phyloP scores from a whole-genome alignment of 306 rosid genomes.

The Malus sieversii region DNA sequence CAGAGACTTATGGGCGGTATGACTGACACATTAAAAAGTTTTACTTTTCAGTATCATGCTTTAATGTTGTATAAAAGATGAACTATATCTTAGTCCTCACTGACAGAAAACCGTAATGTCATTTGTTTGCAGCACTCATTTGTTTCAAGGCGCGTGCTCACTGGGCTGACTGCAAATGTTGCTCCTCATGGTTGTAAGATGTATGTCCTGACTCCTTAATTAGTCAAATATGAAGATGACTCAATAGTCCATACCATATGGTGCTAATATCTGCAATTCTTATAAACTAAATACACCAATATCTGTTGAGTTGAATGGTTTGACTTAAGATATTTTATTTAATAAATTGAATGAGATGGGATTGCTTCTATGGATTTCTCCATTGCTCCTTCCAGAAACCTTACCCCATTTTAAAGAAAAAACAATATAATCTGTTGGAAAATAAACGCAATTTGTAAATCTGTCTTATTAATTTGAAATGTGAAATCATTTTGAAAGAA shows the following conservation, averaged over 20 bases:
- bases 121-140: slow-evolving; percentile 16
- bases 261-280: no score
- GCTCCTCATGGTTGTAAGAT: slow-evolving; percentile 20
- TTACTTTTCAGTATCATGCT: background rate
- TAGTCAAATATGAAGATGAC: background rate
- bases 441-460: background rate
- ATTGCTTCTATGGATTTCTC: background rate
- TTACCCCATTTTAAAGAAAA: no score
- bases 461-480: background rate
- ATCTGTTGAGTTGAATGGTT: background rate
- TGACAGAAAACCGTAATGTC: background rate
- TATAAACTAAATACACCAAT: background rate
- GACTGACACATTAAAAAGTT: background rate
- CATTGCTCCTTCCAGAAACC: background rate
- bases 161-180: slow-evolving; percentile 12
- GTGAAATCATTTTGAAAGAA: background rate
- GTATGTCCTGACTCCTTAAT: background rate
- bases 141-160: slow-evolving; percentile 2
- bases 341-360: background rate
- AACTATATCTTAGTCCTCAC: background rate
- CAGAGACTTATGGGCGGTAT: slow-evolving; percentile 15
- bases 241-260: background rate
- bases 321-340: background rate
- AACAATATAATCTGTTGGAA: no score
- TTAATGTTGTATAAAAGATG: no score